Percentiles rank a stretch among this genome's conserved stretches.
These are phyloP conservation scores for Pythium phragmiticola DNA, from an alignment of 352 stramenopile genomes.

Conservation along the genomic window DNA sequence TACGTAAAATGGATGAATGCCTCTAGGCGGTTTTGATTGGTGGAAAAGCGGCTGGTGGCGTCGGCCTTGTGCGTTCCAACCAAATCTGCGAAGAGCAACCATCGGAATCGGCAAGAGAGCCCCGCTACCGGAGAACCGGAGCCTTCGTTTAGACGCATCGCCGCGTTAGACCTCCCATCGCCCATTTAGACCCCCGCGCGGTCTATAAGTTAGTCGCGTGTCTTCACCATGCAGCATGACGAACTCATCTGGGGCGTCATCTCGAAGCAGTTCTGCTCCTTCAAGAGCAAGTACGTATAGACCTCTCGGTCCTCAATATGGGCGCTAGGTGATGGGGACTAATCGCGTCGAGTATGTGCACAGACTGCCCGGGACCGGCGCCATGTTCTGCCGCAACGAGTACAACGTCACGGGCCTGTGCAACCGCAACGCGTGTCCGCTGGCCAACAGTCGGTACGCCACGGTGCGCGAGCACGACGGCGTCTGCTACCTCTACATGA, in stretches of 20 bases:
- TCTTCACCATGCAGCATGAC: conserved; percentile 91
- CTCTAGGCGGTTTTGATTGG: conserved; percentile 11
- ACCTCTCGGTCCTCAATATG: not conserved
- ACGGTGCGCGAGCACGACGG: conserved; percentile 98
- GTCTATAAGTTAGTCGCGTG: not conserved
- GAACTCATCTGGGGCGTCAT: conserved; percentile 99
- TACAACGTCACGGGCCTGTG: conserved; percentile 99
- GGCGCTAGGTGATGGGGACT: not conserved
- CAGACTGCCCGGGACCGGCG: conserved; percentile 71
- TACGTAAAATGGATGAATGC: not conserved
- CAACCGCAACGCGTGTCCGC: conserved; percentile 94
- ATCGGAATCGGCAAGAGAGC: not conserved
- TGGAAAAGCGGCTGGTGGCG: conserved; percentile 28
- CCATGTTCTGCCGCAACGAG: conserved; percentile 97
- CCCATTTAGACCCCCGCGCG: not conserved
- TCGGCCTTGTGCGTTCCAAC: conserved; percentile 34
- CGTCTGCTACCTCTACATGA: conserved; percentile 96
- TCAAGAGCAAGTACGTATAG: conserved; percentile 90
- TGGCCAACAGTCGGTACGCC: conserved; percentile 98
- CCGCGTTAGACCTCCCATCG: no score
- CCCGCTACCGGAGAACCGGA: not conserved
- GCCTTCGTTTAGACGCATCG: not conserved
- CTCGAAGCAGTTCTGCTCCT: conserved; percentile 98
- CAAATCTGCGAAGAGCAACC: conserved; percentile 31
- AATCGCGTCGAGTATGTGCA: not conserved